Base-by-base conservation (phyloP, 2,329 filamentous ascomycete genomes). In the Sporothrix dimorphospora region DNA sequence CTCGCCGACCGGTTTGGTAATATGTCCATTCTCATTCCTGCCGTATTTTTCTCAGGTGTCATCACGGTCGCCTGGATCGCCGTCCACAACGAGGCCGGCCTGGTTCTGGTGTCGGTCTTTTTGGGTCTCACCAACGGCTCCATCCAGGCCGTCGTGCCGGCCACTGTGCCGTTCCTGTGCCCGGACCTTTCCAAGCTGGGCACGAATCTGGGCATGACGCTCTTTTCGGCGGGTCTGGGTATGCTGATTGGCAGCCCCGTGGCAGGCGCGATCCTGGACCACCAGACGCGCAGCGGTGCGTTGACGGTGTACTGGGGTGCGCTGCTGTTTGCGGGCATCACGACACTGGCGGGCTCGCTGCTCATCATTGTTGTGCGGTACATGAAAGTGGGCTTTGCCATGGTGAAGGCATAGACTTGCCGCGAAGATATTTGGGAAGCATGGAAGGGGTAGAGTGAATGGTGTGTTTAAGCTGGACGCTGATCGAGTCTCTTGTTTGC, bases 211-310 rank as follows among this genome's bases (percentile, higher is more conserved):
- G 84, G 84, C 4, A 83, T 85, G 80, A 76, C 73, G 6, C 82
- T 82, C 19, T 72, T 78, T 7, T 66, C 79, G n/a, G 71, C 76
- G 5, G 81, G 81, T 81, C 77, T 89, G 79, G 38, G 88, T 81
- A 73, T 88, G 81, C 76, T 90, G 82, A 75, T 88, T 1, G 81
- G 82, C 0, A 90, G 74, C 78, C 84, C 74, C 79, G 86, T 78
- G 81, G 85, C 79, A 82, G 81, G 88, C 80, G 89, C 77, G 69
- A 85, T 81, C 77, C 19, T 72, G 30, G 65, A 69, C 34, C n/a
- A 30, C 9, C 67, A 72, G 65, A 67, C 71, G 3, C 24, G 34
- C 55, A 47, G 24, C 6, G 40, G 19, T 19, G 21, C 34, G 19
- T 51, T 16, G 5, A 40, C 45, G 5, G 57, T 72, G 8, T 70